phyloP scores from a whole-genome alignment of 768 basidiomycete species.

The Hysterangium stoloniferum region DNA sequence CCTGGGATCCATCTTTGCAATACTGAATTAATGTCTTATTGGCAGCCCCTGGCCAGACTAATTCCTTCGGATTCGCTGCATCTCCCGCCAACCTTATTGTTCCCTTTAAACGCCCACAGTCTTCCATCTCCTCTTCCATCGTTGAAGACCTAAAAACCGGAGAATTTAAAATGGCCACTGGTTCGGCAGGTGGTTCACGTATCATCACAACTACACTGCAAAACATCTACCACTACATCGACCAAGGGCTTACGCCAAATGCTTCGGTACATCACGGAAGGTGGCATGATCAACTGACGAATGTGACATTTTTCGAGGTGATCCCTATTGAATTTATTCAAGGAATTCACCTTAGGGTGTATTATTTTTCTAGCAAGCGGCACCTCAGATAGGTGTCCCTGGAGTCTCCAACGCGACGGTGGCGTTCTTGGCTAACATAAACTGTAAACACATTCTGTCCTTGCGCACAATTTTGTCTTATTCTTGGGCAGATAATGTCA shows the following conservation, averaged over 20 bases:
- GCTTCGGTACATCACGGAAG: conserved; percentile 16
- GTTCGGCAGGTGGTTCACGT: conserved; percentile 28
- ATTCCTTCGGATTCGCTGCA: conserved; percentile 31
- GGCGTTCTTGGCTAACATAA: conserved; percentile 14
- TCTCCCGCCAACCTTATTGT: conserved; percentile 30
- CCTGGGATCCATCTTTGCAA: neutral
- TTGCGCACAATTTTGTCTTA: neutral
- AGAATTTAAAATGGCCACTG: conserved; percentile 29
- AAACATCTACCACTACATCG: conserved; percentile 28
- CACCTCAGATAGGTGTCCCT: conserved; percentile 13
- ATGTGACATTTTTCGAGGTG: conserved; percentile 19
- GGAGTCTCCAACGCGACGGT: conserved; percentile 17
- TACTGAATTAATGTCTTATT: neutral
- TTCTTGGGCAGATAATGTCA: neutral
- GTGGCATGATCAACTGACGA: conserved; percentile 24
- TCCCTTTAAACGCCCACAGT: conserved; percentile 29
- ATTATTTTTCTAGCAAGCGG: neutral
- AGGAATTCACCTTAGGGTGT: neutral
- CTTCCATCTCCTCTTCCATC: conserved; percentile 26
- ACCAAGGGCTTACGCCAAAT: conserved; percentile 22
- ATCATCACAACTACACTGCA: conserved; percentile 34
- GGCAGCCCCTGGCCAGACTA: conserved; percentile 18
- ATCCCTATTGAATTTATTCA: conserved; percentile 2
- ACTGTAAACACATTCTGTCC: conserved; percentile 10
- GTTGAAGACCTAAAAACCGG: conserved; percentile 29